Conservation (phyloP, 2,329 filamentous ascomycete species). For the Biscogniauxia marginata region DNA sequence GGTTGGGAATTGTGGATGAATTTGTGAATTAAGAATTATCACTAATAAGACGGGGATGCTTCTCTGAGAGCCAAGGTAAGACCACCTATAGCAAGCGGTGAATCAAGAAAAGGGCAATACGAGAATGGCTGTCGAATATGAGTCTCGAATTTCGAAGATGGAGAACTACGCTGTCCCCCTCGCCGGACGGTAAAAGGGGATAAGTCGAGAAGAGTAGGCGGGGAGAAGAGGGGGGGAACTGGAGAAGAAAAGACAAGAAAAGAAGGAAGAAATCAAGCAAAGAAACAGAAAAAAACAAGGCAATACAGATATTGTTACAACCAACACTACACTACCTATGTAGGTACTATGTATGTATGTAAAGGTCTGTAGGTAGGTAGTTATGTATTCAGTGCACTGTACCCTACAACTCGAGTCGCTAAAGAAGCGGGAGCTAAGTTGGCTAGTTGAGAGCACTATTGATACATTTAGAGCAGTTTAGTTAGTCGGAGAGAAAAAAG, state of each 20-base stretch:
- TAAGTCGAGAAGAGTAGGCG: too few species aligned
- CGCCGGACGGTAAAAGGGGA: too few species aligned
- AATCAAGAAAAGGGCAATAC: neutral
- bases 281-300: neutral
- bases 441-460: neutral
- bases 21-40: neutral
- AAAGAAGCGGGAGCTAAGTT: neutral
- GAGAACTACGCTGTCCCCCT: neutral
- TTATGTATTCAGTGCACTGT: too few species aligned
- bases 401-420: neutral
- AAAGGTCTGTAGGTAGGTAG: too few species aligned
- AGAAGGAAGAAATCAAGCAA: neutral
- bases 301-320: neutral
- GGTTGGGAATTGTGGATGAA: neutral
- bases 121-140: neutral
- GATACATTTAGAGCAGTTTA: neutral
- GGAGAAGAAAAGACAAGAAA: neutral
- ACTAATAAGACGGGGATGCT: neutral
- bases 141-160: neutral
- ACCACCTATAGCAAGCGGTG: neutral
- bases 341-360: neutral
- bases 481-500: neutral
- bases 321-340: neutral
- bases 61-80: neutral
- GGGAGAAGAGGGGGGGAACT: neutral